A percentile compares a stretch with the other conserved stretches of the same genome.
Conservation (phyloP, 495 filamentous ascomycete genomes). For the Mycothermus thermophilus region DNA sequence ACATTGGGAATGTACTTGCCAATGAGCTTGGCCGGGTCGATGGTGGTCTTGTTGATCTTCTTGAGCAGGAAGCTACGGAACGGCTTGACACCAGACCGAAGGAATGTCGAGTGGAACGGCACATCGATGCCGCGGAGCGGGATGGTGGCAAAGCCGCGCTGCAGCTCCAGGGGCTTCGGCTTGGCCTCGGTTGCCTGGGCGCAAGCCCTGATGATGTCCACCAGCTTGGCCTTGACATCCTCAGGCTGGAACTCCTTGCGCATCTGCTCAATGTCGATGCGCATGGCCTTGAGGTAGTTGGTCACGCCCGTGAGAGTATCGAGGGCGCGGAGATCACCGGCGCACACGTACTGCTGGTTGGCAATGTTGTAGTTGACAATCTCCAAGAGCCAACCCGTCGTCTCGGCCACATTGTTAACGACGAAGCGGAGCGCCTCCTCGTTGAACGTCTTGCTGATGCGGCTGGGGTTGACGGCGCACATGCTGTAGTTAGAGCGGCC, state of each 20-base stretch:
- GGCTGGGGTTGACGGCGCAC: conserved; percentile 95
- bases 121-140: conserved; percentile 95
- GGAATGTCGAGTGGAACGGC: conserved; percentile 96
- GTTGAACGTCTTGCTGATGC: conserved; percentile 95
- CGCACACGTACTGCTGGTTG: conserved; percentile 97
- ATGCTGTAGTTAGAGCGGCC: conserved; percentile 96
- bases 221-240: conserved; percentile 32
- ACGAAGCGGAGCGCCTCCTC: conserved; percentile 93
- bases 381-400: conserved; percentile 88
- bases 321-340: conserved; percentile 88
- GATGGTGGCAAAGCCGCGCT: conserved; percentile 94
- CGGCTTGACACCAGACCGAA: conserved; percentile 93
- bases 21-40: conserved; percentile 88
- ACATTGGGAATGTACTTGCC: conserved; percentile 99
- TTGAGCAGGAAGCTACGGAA: conserved; percentile 95
- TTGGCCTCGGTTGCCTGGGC: conserved; percentile 77
- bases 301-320: conserved; percentile 84
- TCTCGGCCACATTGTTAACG: conserved; percentile 80
- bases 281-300: conserved; percentile 89
- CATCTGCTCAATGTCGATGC: conserved; percentile 88
- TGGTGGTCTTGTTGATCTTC: conserved; percentile 98
- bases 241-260: conserved; percentile 74
- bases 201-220: conserved; percentile 64
- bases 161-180: conserved; percentile 70
- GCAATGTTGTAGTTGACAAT: conserved; percentile 99